A percentile compares a stretch with the other conserved stretches of the same genome.
phyloP scores from a whole-genome alignment of 2,329 filamentous ascomycete species.

The Fonsecaea nubica region DNA sequence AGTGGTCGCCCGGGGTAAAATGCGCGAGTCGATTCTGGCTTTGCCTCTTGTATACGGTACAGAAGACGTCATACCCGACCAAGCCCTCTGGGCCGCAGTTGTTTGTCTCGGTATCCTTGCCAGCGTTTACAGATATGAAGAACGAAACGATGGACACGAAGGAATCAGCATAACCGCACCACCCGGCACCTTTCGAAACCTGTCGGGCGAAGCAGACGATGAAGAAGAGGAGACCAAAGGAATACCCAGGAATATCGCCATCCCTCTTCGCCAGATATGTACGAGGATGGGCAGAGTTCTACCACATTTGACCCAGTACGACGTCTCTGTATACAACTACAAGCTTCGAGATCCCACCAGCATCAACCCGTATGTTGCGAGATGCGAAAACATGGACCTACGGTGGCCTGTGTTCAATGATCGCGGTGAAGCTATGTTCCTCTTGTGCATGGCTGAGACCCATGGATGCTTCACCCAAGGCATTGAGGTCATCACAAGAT shows the following conservation, averaged over 20 bases:
- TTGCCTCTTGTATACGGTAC: slow-evolving; percentile 28
- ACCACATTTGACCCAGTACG: slow-evolving; percentile 29
- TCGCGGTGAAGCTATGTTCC: slow-evolving; percentile 32
- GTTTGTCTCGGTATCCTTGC: slow-evolving; percentile 31
- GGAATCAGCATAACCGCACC: slow-evolving; percentile 30
- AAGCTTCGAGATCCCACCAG: slow-evolving; percentile 32
- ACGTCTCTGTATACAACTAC: slow-evolving; percentile 32
- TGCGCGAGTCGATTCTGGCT: slow-evolving; percentile 27
- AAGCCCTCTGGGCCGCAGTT: slow-evolving; percentile 31
- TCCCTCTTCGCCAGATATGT: slow-evolving; percentile 28
- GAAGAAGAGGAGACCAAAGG: slow-evolving; percentile 32
- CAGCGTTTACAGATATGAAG: slow-evolving; percentile 30
- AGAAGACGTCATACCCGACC: slow-evolving; percentile 27
- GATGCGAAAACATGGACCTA: slow-evolving; percentile 32
- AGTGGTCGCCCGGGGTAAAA: slow-evolving; percentile 26
- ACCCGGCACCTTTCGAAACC: slow-evolving; percentile 23
- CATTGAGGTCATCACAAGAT: slow-evolving; percentile 29
- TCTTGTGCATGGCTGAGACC: slow-evolving; percentile 32
- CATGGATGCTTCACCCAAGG: slow-evolving; percentile 30
- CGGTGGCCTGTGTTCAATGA: slow-evolving; percentile 33
- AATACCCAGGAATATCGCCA: slow-evolving; percentile 28
- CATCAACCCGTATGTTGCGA: slow-evolving; percentile 30
- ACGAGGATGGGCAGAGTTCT: slow-evolving; percentile 28
- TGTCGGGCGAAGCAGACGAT: slow-evolving; percentile 27
- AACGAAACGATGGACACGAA: slow-evolving; percentile 30